These are phyloP conservation scores for Aspergillus arachidicola DNA, from an alignment of 2,329 filamentous ascomycete species.

Conservation along the genomic window DNA sequence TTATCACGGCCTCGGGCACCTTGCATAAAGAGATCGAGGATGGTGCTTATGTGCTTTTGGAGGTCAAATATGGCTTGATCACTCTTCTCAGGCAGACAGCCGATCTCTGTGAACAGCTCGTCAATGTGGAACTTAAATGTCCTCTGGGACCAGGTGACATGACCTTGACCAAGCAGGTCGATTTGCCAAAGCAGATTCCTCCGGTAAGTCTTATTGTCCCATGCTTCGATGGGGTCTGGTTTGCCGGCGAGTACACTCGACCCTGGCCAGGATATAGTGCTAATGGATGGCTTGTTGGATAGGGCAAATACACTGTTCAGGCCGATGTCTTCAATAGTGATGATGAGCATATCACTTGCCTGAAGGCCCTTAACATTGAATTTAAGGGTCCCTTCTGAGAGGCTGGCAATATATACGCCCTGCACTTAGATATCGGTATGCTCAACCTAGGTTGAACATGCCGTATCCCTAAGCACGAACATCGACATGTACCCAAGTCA, in stretches of 20 bases:
- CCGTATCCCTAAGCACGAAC: neutral
- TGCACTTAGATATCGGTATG: neutral
- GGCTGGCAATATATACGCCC: neutral
- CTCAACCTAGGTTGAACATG: neutral
- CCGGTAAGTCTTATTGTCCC: constrained; percentile 64
- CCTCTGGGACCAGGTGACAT: constrained; percentile 80
- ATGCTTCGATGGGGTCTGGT: neutral
- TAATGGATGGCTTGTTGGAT: constrained; percentile 12
- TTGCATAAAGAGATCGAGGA: constrained; percentile 72
- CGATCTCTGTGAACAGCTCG: constrained; percentile 86
- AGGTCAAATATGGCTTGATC: constrained; percentile 94
- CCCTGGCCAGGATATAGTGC: neutral
- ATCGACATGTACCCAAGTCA: neutral
- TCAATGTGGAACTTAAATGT: constrained; percentile 85
- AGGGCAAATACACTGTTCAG: constrained; percentile 88
- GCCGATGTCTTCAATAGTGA: constrained; percentile 82
- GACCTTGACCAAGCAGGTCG: constrained; percentile 75
- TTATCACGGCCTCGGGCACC: constrained; percentile 77
- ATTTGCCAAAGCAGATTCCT: constrained; percentile 84
- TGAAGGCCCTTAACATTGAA: constrained; percentile 62
- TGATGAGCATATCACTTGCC: constrained; percentile 77
- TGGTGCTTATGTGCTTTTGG: constrained; percentile 78
- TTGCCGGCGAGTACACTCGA: neutral
- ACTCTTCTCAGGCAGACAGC: constrained; percentile 78
- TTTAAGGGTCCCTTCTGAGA: constrained; percentile 26